Evolutionary conservation across 2,329 filamentous ascomycete genomes (phyloP).

Genomic region (Aspergillaceae sp.): DNA sequence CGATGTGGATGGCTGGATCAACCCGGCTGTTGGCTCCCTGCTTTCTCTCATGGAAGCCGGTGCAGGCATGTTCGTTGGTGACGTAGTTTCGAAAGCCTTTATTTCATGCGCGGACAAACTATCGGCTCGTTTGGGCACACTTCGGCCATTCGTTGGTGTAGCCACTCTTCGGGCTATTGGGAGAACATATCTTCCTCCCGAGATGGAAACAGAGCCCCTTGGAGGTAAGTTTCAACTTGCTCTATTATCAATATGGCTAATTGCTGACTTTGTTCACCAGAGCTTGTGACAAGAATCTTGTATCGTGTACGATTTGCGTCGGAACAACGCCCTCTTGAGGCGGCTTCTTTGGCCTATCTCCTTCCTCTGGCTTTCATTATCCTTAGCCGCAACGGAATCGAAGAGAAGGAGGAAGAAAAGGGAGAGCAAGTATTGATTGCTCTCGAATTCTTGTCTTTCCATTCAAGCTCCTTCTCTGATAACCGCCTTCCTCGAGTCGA

Average conservation of each 20-base stretch:
- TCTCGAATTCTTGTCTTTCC: slow-evolving; percentile 79
- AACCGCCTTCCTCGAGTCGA: slow-evolving; percentile 66
- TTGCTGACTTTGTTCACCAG: slow-evolving; percentile 10
- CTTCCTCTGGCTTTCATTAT: slow-evolving; percentile 74
- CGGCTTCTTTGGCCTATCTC: slow-evolving; percentile 77
- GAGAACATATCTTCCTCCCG: slow-evolving; percentile 61
- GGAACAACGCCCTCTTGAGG: slow-evolving; percentile 90
- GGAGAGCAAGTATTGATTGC: slow-evolving; percentile 87
- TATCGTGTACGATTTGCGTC: slow-evolving; percentile 84
- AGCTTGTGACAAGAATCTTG: slow-evolving; percentile 74
- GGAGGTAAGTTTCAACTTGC: slow-evolving; percentile 43
- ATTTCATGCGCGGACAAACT: slow-evolving; percentile 69
- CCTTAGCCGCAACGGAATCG: slow-evolving; percentile 68
- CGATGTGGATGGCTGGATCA: slow-evolving; percentile 81
- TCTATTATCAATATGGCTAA: not conserved
- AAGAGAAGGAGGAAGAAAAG: slow-evolving; percentile 60
- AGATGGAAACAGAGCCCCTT: slow-evolving; percentile 69
- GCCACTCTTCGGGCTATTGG: slow-evolving; percentile 75
- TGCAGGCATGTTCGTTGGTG: slow-evolving; percentile 71
- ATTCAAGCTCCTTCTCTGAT: slow-evolving; percentile 70
- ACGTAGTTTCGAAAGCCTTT: slow-evolving; percentile 68
- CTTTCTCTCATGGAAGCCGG: slow-evolving; percentile 64
- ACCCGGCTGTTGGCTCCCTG: slow-evolving; percentile 64
- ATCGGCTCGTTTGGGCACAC: slow-evolving; percentile 62
- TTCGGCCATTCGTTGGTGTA: slow-evolving; percentile 76